Conservation (phyloP, 495 filamentous ascomycete species). For the Penicilliopsis zonata region DNA sequence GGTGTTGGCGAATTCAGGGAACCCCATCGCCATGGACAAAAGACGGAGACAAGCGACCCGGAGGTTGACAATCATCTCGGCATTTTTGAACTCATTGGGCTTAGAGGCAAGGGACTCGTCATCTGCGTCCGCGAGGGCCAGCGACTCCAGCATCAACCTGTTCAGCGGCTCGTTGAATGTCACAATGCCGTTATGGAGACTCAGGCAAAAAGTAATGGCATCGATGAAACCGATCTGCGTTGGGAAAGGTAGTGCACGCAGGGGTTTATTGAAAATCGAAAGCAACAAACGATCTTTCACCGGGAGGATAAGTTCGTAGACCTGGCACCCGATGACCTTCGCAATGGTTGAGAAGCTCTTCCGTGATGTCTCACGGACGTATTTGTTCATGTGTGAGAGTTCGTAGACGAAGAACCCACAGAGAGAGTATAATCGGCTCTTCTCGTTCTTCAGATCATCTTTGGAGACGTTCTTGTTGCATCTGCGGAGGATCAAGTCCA, state of each 20-base stretch:
- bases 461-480: slow-evolving; percentile 65
- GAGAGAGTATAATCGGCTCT: slow-evolving; percentile 55
- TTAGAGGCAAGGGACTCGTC: slow-evolving; percentile 81
- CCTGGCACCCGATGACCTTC: slow-evolving; percentile 57
- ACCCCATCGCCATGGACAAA: slow-evolving; percentile 81
- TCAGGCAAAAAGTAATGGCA: slow-evolving; percentile 86
- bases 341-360: slow-evolving; percentile 71
- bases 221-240: slow-evolving; percentile 97
- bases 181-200: slow-evolving; percentile 73
- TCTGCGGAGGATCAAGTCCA: slow-evolving; percentile 62
- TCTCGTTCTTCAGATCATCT: slow-evolving; percentile 58
- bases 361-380: slow-evolving; percentile 79
- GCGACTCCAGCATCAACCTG: slow-evolving; percentile 78
- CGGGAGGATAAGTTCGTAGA: slow-evolving; percentile 74
- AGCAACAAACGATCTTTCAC: slow-evolving; percentile 76
- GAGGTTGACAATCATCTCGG: slow-evolving; percentile 82
- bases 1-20: slow-evolving; percentile 69
- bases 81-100: slow-evolving; percentile 76
- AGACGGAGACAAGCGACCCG: slow-evolving; percentile 89
- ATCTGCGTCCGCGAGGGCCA: slow-evolving; percentile 84
- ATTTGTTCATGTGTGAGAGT: slow-evolving; percentile 84
- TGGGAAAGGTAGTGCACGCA: slow-evolving; percentile 81
- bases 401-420: slow-evolving; percentile 77
- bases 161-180: slow-evolving; percentile 84
- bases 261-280: slow-evolving; percentile 87